Evolutionary conservation across 1,284 basidiomycete species (phyloP), one percentile per base, ranked within the genome.

Genomic region (Butyriboletus appendiculatus): DNA sequence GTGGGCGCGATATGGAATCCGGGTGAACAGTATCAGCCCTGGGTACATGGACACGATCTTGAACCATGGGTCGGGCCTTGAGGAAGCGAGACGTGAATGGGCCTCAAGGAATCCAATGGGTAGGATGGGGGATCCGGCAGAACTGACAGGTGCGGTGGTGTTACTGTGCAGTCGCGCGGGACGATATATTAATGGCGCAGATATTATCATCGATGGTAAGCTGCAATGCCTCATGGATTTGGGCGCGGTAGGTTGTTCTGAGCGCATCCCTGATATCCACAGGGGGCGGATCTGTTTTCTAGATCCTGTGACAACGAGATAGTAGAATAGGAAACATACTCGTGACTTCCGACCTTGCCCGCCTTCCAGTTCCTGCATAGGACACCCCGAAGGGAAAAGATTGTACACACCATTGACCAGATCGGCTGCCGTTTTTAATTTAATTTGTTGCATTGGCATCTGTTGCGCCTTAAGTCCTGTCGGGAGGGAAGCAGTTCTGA

Each of bases 31-130:
- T 30, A 69, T 79, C 35, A 73, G 71, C 43, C 75, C 76, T 9
- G 76, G 76, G n/a, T 77, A 75, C 56, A 76, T 76, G 71, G 72
- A 76, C 50, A 78, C 76, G 3, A 65, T 71, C 39, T 62, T 76
- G 59, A 79, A 76, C 33, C 63, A 70, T 40, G 72, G 70, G 10
- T 61, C 67, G 0, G 68, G 67, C 1, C 57, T 75, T 10, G 70
- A 62, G 16, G 60, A 65, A 14, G 66, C 64, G 15, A 64, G 70
- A 44, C 55, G 56, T 10, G 64, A 70, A 20, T 78, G 73, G 74
- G 55, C 61, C 9, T 67, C 66, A 34, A 68, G 73, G 46, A 78
- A 70, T 53, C 76, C 75, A 7, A 71, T 76, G 71, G 76, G 75
- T 1, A 63, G 76, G 42, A 75, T 78, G 71, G 75, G 74, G 0